Conservation (phyloP, 306 rosid species). For the Trichosanthes truncata region DNA sequence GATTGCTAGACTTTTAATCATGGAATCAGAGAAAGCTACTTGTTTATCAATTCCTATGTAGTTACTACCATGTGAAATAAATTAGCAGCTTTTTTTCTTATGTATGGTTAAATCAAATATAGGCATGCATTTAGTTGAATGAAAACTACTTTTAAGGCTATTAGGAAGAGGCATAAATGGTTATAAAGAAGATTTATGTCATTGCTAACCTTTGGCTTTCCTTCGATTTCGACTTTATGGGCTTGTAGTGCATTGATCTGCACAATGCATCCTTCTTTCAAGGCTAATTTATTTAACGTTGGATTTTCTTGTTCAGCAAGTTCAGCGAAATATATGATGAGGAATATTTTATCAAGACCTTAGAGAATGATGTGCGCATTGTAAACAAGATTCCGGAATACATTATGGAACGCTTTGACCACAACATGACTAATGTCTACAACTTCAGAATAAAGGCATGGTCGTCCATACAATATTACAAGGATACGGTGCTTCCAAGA, state of each 20-base stretch:
- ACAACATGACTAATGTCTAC: conserved; percentile 81
- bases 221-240: neutral
- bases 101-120: neutral
- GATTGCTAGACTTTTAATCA: too few species aligned
- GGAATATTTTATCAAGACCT: conserved; percentile 54
- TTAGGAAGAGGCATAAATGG: neutral
- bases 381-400: conserved; percentile 75
- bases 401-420: conserved; percentile 93
- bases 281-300: conserved; percentile 23
- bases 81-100: neutral
- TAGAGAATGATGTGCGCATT: conserved; percentile 74
- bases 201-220: neutral
- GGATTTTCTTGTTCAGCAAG: conserved; percentile 54
- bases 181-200: neutral
- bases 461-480: conserved; percentile 73
- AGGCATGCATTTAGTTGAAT: neutral
- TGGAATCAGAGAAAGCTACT: neutral
- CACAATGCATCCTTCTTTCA: neutral
- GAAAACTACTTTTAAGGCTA: neutral
- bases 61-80: neutral
- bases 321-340: conserved; percentile 83
- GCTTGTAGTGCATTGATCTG: neutral
- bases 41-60: neutral
- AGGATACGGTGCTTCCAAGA: conserved; percentile 77
- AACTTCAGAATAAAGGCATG: conserved; percentile 97